These are phyloP conservation scores for Aspergillus puulaauensis DNA, from an alignment of 2,329 filamentous ascomycete genomes.

Conservation along the genomic window DNA sequence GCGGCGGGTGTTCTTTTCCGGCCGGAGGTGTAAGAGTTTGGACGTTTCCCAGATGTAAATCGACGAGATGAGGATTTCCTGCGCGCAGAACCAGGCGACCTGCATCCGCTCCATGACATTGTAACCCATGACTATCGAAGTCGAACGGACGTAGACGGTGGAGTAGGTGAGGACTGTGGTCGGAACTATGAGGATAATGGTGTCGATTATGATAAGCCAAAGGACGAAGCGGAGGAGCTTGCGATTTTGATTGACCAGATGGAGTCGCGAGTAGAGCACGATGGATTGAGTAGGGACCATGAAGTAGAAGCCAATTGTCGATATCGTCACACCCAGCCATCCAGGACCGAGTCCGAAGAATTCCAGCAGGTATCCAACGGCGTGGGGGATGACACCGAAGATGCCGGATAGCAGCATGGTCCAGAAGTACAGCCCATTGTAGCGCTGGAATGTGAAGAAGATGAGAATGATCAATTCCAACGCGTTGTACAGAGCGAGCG, in stretches of 20 bases:
- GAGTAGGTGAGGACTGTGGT: slow-evolving; percentile 57
- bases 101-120: slow-evolving; percentile 45
- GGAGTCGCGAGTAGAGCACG: slow-evolving; percentile 64
- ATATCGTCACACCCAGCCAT: slow-evolving; percentile 40
- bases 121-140: slow-evolving; percentile 37
- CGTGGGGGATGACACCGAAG: slow-evolving; percentile 35
- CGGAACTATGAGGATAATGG: slow-evolving; percentile 52
- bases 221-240: slow-evolving; percentile 51
- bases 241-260: slow-evolving; percentile 56
- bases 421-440: slow-evolving; percentile 44
- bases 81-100: slow-evolving; percentile 43
- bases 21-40: slow-evolving; percentile 40
- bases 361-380: slow-evolving; percentile 42
- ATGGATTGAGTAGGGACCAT: slow-evolving; percentile 63
- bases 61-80: slow-evolving; percentile 48
- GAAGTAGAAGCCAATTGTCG: slow-evolving; percentile 55
- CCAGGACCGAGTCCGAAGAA: slow-evolving; percentile 35
- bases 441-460: slow-evolving; percentile 38
- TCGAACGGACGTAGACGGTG: slow-evolving; percentile 25
- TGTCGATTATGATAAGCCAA: slow-evolving; percentile 58
- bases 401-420: slow-evolving; percentile 37
- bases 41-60: slow-evolving; percentile 56
- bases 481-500: slow-evolving; percentile 51
- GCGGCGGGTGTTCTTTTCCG: slow-evolving; percentile 35
- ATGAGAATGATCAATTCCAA: slow-evolving; percentile 40